Evolutionary conservation across 106 monocot genomes (phyloP).

Genomic region (Vanilla planifolia): DNA sequence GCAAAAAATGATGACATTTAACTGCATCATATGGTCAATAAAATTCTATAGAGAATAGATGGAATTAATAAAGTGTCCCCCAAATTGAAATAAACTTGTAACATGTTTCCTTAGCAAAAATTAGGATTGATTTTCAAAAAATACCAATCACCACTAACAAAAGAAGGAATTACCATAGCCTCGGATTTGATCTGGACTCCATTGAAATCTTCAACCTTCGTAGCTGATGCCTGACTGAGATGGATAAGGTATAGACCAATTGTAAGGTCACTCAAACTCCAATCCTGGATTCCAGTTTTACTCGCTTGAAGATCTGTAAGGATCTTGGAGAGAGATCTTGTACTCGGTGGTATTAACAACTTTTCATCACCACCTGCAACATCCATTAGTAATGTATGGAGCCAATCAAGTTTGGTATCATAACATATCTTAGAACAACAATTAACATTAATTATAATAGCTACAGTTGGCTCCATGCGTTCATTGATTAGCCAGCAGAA

Average conservation of each 20-base stretch:
- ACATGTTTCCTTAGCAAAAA: no score
- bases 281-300: constrained; percentile 74
- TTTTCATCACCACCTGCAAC: constrained; percentile 38
- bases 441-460: background rate
- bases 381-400: background rate
- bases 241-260: constrained; percentile 87
- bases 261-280: constrained; percentile 91
- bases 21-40: background rate
- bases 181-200: constrained; percentile 73
- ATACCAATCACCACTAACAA: no score
- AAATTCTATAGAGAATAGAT: background rate
- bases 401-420: background rate
- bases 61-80: background rate
- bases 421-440: background rate
- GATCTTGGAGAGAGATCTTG: constrained; percentile 61
- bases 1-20: background rate
- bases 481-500: background rate
- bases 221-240: constrained; percentile 66
- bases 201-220: constrained; percentile 50
- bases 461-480: no score
- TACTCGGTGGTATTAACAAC: constrained; percentile 32
- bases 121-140: no score
- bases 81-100: background rate
- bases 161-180: constrained; percentile 54
- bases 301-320: constrained; percentile 64